These are phyloP conservation scores for Gaeumannomyces sp. DNA, from an alignment of 2,329 filamentous ascomycete species.

Conservation along the genomic window DNA sequence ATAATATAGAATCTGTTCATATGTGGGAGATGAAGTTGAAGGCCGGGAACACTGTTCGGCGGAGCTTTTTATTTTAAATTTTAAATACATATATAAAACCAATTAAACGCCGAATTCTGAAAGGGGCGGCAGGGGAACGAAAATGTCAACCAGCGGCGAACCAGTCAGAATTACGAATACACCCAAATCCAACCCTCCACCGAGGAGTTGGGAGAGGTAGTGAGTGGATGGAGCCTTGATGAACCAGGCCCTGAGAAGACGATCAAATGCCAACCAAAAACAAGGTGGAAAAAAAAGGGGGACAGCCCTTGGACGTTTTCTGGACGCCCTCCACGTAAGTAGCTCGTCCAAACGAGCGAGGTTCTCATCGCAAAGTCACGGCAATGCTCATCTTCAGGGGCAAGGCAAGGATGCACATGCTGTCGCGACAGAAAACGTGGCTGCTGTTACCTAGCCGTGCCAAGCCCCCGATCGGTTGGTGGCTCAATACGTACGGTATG, in stretches of 20 bases:
- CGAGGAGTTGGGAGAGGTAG: background rate
- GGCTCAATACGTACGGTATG: background rate
- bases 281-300: background rate
- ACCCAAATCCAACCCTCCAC: background rate
- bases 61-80: too few species aligned
- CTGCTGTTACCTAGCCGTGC: background rate
- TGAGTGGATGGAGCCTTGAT: background rate
- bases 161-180: background rate
- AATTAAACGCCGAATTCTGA: background rate
- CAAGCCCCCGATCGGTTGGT: background rate
- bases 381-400: background rate
- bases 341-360: background rate
- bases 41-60: too few species aligned
- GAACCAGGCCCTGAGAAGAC: background rate
- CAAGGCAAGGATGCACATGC: background rate
- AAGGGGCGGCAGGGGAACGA: background rate
- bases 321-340: background rate
- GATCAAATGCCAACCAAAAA: background rate
- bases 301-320: background rate
- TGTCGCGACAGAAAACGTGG: background rate
- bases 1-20: too few species aligned
- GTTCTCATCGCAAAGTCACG: background rate
- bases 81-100: background rate
- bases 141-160: too few species aligned
- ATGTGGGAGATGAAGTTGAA: too few species aligned